Evolutionary conservation across 768 basidiomycete species (phyloP), one percentile per base, ranked within the genome.

Genomic region (Rhizopogon vulgaris): DNA sequence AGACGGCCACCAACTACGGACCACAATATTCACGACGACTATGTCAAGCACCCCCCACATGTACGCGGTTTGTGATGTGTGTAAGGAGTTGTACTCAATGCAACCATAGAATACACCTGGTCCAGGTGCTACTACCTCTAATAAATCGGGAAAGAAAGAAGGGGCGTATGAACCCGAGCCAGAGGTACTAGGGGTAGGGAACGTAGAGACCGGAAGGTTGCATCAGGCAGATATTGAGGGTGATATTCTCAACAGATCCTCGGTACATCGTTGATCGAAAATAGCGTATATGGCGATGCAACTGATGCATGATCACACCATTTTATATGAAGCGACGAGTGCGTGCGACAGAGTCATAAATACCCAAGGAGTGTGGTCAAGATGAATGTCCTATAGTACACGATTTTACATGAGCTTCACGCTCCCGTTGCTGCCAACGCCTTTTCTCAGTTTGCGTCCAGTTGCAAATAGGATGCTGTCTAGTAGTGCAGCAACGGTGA

Each of bases 401-500:
- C 38, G 41, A 49, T 43, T 56, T 56, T 66, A 69, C 55, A 69
- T 60, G 57, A 71, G 49, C 39, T 69, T 69, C 28, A 67, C 53
- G 43, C 54, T 55, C 41, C 69, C 68, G 10, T 69, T 68, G 25
- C 30, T 34, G 4, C 56, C 57, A 22, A 63, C 63, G 14, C 72
- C 73, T 70, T 85, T 87, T 70, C 89, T 90, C 56, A 97, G 64
- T 41, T 77, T 78, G 55, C 83, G 82, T 48, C 81, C 78, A 30
- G 93, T 87, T 14, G 86, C 87, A 65, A 95, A 97, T 52, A 96
- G 78, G 47, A 90, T 72, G 54, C 88, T 82, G 68, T 98, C 96
- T 48, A 97, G 58, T 12, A 99, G 71, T 1, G 89, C 87, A 15
- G 94, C 94, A 17, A 99, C 86, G 4, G 96, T 99, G 54, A 99